A percentile compares a stretch with the other conserved stretches of the same genome.
Conservation (phyloP, 257 asterid species). For the Cruciata laevipes region DNA sequence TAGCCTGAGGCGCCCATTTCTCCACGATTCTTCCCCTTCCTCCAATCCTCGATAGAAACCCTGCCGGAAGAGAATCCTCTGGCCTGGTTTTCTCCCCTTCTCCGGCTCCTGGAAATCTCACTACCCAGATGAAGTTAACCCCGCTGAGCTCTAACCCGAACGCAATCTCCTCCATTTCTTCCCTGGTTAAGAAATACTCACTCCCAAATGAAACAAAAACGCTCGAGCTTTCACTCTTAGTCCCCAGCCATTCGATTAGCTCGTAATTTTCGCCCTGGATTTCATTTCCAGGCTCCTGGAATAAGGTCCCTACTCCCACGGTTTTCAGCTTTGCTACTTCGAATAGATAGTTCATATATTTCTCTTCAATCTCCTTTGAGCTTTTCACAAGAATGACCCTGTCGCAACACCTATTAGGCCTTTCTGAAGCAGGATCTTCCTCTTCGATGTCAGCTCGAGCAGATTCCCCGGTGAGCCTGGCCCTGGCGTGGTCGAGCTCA, state of each 20-base stretch:
- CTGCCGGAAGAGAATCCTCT: constrained; percentile 27
- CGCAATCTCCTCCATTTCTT: constrained; percentile 43
- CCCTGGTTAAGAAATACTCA: constrained; percentile 36
- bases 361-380: constrained; percentile 36
- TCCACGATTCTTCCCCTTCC: constrained; percentile 23
- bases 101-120: constrained; percentile 25
- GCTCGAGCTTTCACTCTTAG: constrained; percentile 25
- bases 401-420: not conserved
- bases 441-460: constrained; percentile 22
- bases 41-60: constrained; percentile 20
- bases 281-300: not conserved
- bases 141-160: constrained; percentile 41
- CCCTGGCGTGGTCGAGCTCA: constrained; percentile 20
- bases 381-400: constrained; percentile 24
- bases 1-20: constrained; percentile 34
- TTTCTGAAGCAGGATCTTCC: constrained; percentile 13
- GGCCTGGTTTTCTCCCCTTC: constrained; percentile 18
- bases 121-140: constrained; percentile 49
- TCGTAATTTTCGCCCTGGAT: not conserved
- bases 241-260: constrained; percentile 42
- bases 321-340: constrained; percentile 6
- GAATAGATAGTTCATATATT: constrained; percentile 32
- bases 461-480: not conserved
- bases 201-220: constrained; percentile 55
- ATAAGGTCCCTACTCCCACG: constrained; percentile 28